phyloP scores from a whole-genome alignment of 1,139 yeast species.

The Zygosaccharomyces pseudobailii region DNA sequence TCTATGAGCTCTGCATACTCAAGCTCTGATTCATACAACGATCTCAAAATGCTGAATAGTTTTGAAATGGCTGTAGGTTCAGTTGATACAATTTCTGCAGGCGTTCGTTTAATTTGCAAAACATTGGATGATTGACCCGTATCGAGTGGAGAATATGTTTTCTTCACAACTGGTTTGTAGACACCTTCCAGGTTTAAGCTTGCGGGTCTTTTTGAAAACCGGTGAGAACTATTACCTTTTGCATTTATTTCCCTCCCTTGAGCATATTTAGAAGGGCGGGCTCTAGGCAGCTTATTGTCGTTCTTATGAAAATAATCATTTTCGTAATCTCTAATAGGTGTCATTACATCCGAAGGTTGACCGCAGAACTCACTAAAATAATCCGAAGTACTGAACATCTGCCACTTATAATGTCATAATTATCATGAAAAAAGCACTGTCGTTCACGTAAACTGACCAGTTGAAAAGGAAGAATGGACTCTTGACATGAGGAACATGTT shows the following conservation, averaged over 20 bases:
- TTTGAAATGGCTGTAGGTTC: conserved; percentile 6
- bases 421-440: background rate
- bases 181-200: conserved; percentile 14
- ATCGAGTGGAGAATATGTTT: conserved; percentile 31
- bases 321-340: conserved; percentile 33
- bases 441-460: background rate
- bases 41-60: conserved; percentile 23
- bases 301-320: conserved; percentile 28
- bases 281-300: conserved; percentile 23
- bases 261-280: background rate
- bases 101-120: conserved; percentile 1
- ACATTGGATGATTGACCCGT: conserved; percentile 14
- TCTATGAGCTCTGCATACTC: conserved; percentile 26
- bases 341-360: conserved; percentile 22
- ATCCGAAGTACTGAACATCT: conserved; percentile 30
- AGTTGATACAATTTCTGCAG: background rate
- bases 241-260: background rate
- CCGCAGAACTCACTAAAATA: conserved; percentile 22
- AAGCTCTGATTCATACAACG: conserved; percentile 29
- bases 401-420: background rate
- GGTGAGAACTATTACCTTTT: conserved; percentile 3
- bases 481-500: background rate
- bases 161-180: conserved; percentile 18
- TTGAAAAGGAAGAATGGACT: background rate
- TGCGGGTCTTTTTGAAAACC: conserved; percentile 19